These are phyloP conservation scores for Madurella mycetomatis DNA, from an alignment of 2,329 filamentous ascomycete genomes.

Conservation along the genomic window DNA sequence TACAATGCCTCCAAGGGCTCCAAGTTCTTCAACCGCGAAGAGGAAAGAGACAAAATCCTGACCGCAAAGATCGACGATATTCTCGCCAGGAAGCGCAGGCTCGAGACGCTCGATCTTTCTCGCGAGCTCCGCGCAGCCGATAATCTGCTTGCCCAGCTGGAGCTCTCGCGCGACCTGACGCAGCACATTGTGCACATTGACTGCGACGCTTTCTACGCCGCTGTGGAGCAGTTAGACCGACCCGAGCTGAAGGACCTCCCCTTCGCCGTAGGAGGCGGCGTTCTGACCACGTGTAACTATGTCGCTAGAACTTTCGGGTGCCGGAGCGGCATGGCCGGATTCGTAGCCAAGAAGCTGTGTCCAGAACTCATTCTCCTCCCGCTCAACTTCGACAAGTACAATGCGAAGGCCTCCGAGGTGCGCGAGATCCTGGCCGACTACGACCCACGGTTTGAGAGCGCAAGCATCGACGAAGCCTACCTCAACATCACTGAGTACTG, in stretches of 20 bases:
- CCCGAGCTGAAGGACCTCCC: constrained; percentile 83
- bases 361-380: constrained; percentile 78
- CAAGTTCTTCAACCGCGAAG: constrained; percentile 92
- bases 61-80: constrained; percentile 84
- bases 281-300: constrained; percentile 74
- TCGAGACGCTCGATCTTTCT: constrained; percentile 72
- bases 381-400: constrained; percentile 87
- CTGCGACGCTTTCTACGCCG: constrained; percentile 93
- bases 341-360: constrained; percentile 91
- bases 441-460: constrained; percentile 85
- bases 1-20: constrained; percentile 95
- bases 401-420: constrained; percentile 82
- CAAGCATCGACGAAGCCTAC: constrained; percentile 94
- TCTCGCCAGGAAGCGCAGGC: constrained; percentile 64
- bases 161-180: constrained; percentile 71
- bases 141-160: constrained; percentile 73
- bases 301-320: constrained; percentile 84
- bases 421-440: constrained; percentile 79
- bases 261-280: constrained; percentile 77
- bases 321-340: constrained; percentile 91
- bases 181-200: constrained; percentile 89
- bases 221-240: constrained; percentile 78
- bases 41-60: constrained; percentile 72
- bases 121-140: constrained; percentile 73
- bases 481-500: constrained; percentile 92